phyloP scores from a whole-genome alignment of 169 alveolate species.

The Amoebophrya sp. region DNA sequence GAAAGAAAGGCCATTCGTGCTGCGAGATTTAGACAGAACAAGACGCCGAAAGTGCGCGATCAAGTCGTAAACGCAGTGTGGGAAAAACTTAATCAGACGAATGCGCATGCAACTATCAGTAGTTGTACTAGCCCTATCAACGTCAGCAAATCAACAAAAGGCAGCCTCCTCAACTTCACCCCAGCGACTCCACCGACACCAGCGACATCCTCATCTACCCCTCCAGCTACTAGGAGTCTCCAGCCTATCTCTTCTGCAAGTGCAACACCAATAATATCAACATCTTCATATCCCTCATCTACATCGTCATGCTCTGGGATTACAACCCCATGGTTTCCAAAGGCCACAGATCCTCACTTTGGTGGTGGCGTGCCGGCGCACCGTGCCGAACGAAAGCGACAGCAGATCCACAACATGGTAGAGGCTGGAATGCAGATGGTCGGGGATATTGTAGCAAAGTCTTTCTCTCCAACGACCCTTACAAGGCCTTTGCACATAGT shows the following conservation, averaged over 20 bases:
- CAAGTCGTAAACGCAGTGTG: no score
- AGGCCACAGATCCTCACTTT: background rate
- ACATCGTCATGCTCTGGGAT: background rate
- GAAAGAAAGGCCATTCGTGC: background rate
- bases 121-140: no score
- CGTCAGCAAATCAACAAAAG: no score
- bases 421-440: background rate
- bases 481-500: background rate
- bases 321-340: background rate
- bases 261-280: background rate
- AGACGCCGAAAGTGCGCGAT: background rate
- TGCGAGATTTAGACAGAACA: background rate
- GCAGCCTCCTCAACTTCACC: no score
- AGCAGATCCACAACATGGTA: background rate
- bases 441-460: background rate
- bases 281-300: background rate
- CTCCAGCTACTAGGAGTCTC: background rate
- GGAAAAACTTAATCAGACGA: no score
- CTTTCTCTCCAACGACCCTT: background rate
- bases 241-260: background rate
- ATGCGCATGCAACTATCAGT: no score
- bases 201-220: no score
- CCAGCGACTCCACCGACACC: no score
- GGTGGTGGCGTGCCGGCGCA: background rate
- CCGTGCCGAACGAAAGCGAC: background rate